These are phyloP conservation scores for Xylariales sp. DNA, from an alignment of 2,329 filamentous ascomycete species.

Conservation along the genomic window DNA sequence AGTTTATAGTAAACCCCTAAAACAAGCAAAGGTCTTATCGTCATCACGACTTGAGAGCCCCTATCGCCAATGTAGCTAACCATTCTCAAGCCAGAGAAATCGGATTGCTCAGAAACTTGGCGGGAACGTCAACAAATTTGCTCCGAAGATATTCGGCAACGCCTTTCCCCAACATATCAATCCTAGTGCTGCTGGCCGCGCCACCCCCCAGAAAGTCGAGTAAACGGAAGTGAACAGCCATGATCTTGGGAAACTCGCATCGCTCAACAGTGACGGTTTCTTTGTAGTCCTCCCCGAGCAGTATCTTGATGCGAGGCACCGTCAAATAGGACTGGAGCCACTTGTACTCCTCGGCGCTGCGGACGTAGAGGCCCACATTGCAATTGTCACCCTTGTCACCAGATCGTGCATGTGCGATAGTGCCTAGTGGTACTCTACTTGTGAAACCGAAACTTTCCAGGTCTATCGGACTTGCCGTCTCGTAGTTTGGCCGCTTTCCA, in stretches of 20 bases:
- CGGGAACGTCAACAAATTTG: slow-evolving; percentile 1
- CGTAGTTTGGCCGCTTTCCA: slow-evolving; percentile 12
- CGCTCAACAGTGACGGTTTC: slow-evolving; percentile 29
- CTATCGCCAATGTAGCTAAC: no score
- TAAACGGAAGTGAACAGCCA: slow-evolving; percentile 31
- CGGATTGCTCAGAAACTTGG: background rate
- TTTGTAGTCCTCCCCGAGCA: slow-evolving; percentile 10
- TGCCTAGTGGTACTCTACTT: slow-evolving; percentile 23
- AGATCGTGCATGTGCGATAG: slow-evolving; percentile 26
- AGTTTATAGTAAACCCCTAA: no score
- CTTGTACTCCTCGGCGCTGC: slow-evolving; percentile 13
- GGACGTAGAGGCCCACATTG: slow-evolving; percentile 20
- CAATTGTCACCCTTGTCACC: slow-evolving; percentile 15
- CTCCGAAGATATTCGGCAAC: slow-evolving; percentile 1
- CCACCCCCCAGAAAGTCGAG: slow-evolving; percentile 2
- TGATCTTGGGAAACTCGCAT: slow-evolving; percentile 33
- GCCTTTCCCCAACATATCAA: background rate
- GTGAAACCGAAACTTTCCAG: slow-evolving; percentile 19
- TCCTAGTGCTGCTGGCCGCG: background rate
- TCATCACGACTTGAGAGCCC: no score
- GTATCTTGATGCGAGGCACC: background rate
- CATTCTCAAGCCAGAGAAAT: background rate
- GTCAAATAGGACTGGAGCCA: slow-evolving; percentile 12
- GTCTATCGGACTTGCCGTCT: slow-evolving; percentile 15
- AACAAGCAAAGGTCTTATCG: no score